Conservation (phyloP, 1,284 basidiomycete species). For the Volvariella volvacea region DNA sequence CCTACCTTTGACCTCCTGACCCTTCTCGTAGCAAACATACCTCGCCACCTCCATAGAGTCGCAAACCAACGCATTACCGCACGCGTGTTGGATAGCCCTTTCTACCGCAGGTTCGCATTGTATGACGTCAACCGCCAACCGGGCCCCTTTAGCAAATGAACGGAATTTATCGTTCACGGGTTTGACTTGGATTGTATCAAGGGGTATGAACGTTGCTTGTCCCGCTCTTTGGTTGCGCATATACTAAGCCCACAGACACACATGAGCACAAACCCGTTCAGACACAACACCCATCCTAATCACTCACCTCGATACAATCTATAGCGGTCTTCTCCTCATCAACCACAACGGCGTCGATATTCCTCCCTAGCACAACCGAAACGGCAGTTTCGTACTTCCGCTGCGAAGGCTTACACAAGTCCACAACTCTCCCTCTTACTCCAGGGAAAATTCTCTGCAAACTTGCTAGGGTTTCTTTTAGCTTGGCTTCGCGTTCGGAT, state of each 20-base stretch:
- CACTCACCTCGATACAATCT: conserved; percentile 87
- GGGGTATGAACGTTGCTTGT: conserved; percentile 94
- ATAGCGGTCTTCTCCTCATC: conserved; percentile 96
- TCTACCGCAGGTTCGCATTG: conserved; percentile 84
- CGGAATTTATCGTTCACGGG: conserved; percentile 93
- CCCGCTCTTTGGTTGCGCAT: conserved; percentile 93
- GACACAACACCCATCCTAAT: not conserved
- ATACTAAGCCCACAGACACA: conserved; percentile 47
- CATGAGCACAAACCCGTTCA: not conserved
- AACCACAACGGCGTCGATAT: conserved; percentile 94
- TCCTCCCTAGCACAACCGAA: conserved; percentile 91
- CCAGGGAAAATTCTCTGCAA: conserved; percentile 88
- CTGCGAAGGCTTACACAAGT: conserved; percentile 90
- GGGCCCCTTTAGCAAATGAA: conserved; percentile 84
- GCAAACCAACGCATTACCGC: conserved; percentile 92
- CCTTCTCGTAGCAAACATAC: conserved; percentile 89
- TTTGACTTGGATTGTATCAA: conserved; percentile 94
- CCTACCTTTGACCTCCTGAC: conserved; percentile 92
- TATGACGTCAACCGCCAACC: conserved; percentile 93
- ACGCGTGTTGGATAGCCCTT: conserved; percentile 93
- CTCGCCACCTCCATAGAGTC: conserved; percentile 91
- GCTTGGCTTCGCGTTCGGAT: conserved; percentile 75
- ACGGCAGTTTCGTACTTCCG: conserved; percentile 93
- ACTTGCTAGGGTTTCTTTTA: conserved; percentile 82
- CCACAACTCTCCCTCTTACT: conserved; percentile 85